A percentile compares a stretch with the other conserved stretches of the same genome.
Conservation (phyloP, 2,329 filamentous ascomycete species). For the Cladosporium sp. region DNA sequence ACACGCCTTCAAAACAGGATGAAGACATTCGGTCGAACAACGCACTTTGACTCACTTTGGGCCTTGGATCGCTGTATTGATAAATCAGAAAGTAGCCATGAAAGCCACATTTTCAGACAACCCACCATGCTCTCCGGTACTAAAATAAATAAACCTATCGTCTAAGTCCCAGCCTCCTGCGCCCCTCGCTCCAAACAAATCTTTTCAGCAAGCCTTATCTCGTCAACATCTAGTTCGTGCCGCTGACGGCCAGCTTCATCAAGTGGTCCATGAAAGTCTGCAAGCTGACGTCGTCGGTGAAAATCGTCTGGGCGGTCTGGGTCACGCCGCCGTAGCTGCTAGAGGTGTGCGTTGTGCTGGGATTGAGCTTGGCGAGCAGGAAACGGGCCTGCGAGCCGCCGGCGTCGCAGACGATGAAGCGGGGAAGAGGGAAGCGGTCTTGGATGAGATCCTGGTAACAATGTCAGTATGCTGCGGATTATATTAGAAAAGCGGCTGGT, state of each 20-base stretch:
- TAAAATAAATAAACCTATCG: no score
- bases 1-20: no score
- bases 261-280: conserved; percentile 99
- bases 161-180: no score
- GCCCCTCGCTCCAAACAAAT: no score
- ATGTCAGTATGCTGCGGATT: conserved; percentile 7
- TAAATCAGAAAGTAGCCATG: no score
- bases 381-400: conserved; percentile 97
- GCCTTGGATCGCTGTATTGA: no score
- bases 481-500: not conserved
- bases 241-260: conserved; percentile 66
- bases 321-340: conserved; percentile 85
- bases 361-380: conserved; percentile 92
- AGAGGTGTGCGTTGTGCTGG: conserved; percentile 91
- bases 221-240: conserved; percentile 19
- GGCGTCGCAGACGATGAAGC: conserved; percentile 98
- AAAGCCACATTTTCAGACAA: no score
- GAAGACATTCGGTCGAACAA: no score
- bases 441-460: conserved; percentile 81
- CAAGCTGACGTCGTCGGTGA: conserved; percentile 95
- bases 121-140: no score
- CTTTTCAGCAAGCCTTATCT: no score
- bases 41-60: no score
- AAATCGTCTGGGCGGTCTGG: conserved; percentile 92
- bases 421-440: conserved; percentile 93